Base-by-base conservation (phyloP, 306 rosid species). In the Vigna trinervia region DNA sequence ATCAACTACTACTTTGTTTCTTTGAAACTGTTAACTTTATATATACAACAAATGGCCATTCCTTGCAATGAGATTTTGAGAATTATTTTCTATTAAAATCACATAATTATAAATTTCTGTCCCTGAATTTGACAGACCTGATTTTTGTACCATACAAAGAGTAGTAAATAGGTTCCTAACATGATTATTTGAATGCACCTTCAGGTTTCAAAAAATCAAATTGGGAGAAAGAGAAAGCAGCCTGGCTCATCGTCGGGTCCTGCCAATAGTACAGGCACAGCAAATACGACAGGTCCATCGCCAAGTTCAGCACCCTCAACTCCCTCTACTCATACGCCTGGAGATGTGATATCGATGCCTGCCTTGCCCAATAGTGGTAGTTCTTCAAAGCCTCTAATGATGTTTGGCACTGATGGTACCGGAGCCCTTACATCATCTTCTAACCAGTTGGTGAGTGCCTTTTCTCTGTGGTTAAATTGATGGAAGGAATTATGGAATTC, bases 231-330 rank as follows among this genome's bases (percentile, higher is more conserved):
- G 90, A 89, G 98, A 80, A 96, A 96, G 85, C 99, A 96, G 73
- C 92, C 97, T 20, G 98, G 87, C 46, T 91, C 99, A 68, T 96
- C 99, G 82, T 96, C 98, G 12, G 99, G 99, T 66, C 99, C 99
- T 79, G 99, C 99, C 61, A 96, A 96, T 82, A 96, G 99, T 84
- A 85, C 99, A 10, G 99, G 99, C 83, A 96, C 99, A 8, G 97
- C 94, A 63, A 96, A 96, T 85, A 93, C 99, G 0, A 81, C 99
- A 6, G 99, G 99, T 26, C 99, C 98, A 6, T 96, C 99, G 32
- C 97, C 98, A 51, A 93, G 99, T 84, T 96, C 98, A 56, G 99
- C 99, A 41, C 99, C 99, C 54, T 96, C 99, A 71, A 92, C 99
- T 50, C 98, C 99, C 69, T 96, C 99, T 19, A 89, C 98, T 48